A percentile compares a stretch with the other conserved stretches of the same genome.
phyloP scores from a whole-genome alignment of 208 protist genomes.

The Leishmania martiniquensis region DNA sequence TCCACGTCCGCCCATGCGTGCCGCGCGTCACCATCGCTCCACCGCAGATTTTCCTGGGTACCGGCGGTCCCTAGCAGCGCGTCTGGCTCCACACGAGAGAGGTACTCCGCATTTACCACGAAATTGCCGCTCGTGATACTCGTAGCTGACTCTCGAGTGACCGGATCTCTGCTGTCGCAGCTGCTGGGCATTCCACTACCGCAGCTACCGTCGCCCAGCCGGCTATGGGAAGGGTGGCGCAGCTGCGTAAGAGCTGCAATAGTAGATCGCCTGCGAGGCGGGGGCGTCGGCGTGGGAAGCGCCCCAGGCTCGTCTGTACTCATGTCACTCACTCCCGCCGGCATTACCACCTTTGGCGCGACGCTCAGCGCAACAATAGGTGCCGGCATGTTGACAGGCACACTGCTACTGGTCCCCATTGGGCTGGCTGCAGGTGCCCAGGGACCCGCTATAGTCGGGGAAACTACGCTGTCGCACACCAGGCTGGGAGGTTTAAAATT shows the following conservation, averaged over 20 bases:
- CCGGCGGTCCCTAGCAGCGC: neutral
- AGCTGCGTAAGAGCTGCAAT: conserved; percentile 40
- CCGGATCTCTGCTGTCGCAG: neutral
- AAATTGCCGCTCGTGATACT: conserved; percentile 63
- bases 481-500: conserved; percentile 4
- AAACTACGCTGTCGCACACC: neutral
- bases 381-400: neutral
- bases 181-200: neutral
- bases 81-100: conserved; percentile 17
- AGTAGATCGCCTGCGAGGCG: conserved; percentile 23
- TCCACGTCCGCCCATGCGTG: conserved; percentile 52
- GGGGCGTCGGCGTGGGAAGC: neutral
- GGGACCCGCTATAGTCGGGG: neutral
- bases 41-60: neutral
- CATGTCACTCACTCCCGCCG: neutral
- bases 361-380: conserved; percentile 17
- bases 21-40: neutral
- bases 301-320: neutral
- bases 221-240: conserved; percentile 3
- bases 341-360: conserved; percentile 21
- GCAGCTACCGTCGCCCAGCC: neutral
- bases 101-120: conserved; percentile 59
- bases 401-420: neutral
- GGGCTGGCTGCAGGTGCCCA: neutral
- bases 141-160: conserved; percentile 35